phyloP scores from a whole-genome alignment of 352 stramenopile species.

The Globisporangium megalacanthum region DNA sequence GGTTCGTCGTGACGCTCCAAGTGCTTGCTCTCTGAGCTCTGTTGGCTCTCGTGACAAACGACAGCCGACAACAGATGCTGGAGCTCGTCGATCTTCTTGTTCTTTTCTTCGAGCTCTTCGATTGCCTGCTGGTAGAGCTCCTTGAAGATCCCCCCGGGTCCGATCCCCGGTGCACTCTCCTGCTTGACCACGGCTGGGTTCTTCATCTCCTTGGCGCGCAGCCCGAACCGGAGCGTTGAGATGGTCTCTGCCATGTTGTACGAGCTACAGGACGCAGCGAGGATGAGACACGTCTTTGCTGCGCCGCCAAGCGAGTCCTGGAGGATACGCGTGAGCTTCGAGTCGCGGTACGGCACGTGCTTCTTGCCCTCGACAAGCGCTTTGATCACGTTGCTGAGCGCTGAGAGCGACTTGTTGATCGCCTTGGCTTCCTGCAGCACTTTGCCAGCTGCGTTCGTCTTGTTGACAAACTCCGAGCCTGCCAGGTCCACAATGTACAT shows the following conservation, averaged over 20 bases:
- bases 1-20: background rate
- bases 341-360: conserved; percentile 74
- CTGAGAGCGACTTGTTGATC: conserved; percentile 85
- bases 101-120: conserved; percentile 60
- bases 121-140: conserved; percentile 69
- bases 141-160: conserved; percentile 38
- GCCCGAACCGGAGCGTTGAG: conserved; percentile 64
- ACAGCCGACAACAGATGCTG: conserved; percentile 40
- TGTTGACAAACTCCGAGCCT: conserved; percentile 81
- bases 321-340: conserved; percentile 79
- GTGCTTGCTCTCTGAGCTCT: conserved; percentile 6
- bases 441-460: conserved; percentile 72
- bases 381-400: conserved; percentile 85
- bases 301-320: conserved; percentile 89
- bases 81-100: conserved; percentile 62
- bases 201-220: conserved; percentile 79
- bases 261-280: conserved; percentile 84
- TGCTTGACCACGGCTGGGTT: conserved; percentile 54
- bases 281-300: conserved; percentile 95
- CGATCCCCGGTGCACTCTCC: conserved; percentile 19
- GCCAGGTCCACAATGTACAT: conserved; percentile 86
- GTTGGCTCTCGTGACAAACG: conserved; percentile 22
- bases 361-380: conserved; percentile 71
- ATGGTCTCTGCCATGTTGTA: conserved; percentile 82
- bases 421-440: conserved; percentile 80